Evolutionary conservation across 768 basidiomycete species (phyloP).

Genomic region (Chlorophyllum brunneum): DNA sequence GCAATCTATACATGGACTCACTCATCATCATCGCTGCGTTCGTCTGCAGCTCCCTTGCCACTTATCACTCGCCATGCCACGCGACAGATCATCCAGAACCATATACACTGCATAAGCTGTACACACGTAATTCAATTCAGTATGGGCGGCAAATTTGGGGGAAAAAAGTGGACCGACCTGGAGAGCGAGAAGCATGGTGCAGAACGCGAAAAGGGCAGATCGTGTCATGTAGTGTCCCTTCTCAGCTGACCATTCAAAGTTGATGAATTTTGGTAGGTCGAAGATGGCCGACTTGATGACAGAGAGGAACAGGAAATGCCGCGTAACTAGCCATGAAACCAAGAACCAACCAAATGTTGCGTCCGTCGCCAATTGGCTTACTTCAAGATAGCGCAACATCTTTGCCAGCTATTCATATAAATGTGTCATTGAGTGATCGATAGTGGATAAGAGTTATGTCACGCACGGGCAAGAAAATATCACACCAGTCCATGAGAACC

Average conservation of each 20-base stretch:
- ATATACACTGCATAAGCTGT: constrained; percentile 71
- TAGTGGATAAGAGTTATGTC: neutral
- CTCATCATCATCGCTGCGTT: constrained; percentile 68
- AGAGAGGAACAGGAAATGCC: constrained; percentile 77
- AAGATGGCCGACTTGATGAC: constrained; percentile 60
- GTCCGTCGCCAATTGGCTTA: constrained; percentile 64
- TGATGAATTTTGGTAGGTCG: constrained; percentile 47
- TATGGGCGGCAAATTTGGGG: neutral
- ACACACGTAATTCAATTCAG: constrained; percentile 10
- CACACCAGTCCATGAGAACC: constrained; percentile 91
- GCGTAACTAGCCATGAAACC: constrained; percentile 85
- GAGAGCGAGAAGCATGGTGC: constrained; percentile 48
- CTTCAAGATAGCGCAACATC: constrained; percentile 84
- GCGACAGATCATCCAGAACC: constrained; percentile 84
- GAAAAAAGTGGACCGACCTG: constrained; percentile 45
- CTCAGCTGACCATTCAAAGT: constrained; percentile 56
- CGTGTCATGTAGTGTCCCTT: constrained; percentile 53
- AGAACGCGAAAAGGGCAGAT: constrained; percentile 44
- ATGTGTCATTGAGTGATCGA: neutral
- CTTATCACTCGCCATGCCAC: constrained; percentile 78
- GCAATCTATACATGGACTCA: neutral
- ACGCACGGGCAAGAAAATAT: constrained; percentile 88
- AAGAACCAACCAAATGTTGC: constrained; percentile 77
- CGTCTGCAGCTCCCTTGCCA: constrained; percentile 77
- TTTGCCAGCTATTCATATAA: constrained; percentile 68